phyloP scores from a whole-genome alignment of 2,329 filamentous ascomycete genomes.

The Diaporthe longicolla region DNA sequence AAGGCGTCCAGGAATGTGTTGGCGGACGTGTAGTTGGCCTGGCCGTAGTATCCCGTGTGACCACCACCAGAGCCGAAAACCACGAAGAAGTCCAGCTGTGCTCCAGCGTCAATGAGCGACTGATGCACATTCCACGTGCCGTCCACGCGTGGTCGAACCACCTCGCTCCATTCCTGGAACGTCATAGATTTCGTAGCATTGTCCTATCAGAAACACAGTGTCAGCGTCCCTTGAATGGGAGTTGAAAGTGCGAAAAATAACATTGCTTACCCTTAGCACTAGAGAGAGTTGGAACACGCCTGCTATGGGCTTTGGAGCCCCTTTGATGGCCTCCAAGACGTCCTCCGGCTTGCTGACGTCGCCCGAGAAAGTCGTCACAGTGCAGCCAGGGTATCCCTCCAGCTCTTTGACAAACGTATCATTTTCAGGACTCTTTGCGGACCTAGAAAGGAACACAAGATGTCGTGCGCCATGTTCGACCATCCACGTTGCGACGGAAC shows the following conservation, averaged over 20 bases:
- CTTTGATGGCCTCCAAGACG: too few relatives aligned
- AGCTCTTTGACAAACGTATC: neutral
- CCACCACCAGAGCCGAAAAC: slow-evolving; percentile 1
- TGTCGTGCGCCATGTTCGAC: neutral
- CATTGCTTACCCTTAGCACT: neutral
- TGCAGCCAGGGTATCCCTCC: neutral
- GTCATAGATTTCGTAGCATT: neutral
- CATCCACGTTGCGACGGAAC: neutral
- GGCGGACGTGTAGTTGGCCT: slow-evolving; percentile 53
- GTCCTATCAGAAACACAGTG: neutral
- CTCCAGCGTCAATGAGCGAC: slow-evolving; percentile 43
- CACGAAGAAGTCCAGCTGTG: slow-evolving; percentile 54
- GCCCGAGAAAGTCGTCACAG: neutral
- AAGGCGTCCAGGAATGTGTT: slow-evolving; percentile 54
- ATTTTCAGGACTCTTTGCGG: neutral
- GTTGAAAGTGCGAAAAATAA: neutral
- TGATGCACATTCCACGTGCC: slow-evolving; percentile 53
- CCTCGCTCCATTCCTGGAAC: neutral
- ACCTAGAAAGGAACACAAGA: neutral
- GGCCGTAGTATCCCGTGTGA: slow-evolving; percentile 27
- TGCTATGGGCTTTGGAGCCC: neutral
- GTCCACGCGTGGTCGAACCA: neutral
- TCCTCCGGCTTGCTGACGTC: neutral
- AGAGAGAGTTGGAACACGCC: neutral
- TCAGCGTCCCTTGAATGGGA: too few relatives aligned